Conservation (phyloP, 2,329 filamentous ascomycete genomes). For the Gaeumannomyces tritici region DNA sequence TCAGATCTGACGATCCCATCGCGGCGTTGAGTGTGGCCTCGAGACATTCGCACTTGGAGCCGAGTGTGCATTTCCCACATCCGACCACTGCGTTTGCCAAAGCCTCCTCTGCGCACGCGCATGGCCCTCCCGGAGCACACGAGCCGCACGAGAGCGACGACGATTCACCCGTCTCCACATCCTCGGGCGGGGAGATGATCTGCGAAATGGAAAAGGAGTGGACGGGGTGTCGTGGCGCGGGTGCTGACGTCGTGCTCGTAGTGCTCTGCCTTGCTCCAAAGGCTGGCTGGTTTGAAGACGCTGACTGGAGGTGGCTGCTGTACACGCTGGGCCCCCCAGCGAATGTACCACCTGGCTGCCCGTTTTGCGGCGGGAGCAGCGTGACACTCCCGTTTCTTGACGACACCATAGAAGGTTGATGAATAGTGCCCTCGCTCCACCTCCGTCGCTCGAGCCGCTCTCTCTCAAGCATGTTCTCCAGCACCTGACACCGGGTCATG, state of each 20-base stretch:
- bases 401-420: neutral
- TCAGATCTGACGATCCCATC: constrained; percentile 28
- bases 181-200: constrained; percentile 45
- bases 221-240: constrained; percentile 6
- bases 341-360: neutral
- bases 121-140: constrained; percentile 42
- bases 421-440: neutral
- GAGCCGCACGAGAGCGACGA: constrained; percentile 42
- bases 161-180: constrained; percentile 18
- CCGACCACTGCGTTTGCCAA: constrained; percentile 43
- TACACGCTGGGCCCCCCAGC: neutral
- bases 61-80: constrained; percentile 57
- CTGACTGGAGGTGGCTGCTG: neutral
- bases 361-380: constrained; percentile 1
- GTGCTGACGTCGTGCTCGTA: constrained; percentile 5
- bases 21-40: constrained; percentile 30
- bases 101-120: constrained; percentile 50
- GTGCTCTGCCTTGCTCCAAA: neutral
- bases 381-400: neutral
- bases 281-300: neutral
- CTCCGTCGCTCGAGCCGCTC: constrained; percentile 37
- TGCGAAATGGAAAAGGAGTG: constrained; percentile 46
- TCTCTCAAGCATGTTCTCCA: constrained; percentile 55
- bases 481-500: constrained; percentile 47
- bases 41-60: constrained; percentile 53